Evolutionary conservation across 371 early-diverging fungal genomes (phyloP).

Genomic region (Mortierella sp.): DNA sequence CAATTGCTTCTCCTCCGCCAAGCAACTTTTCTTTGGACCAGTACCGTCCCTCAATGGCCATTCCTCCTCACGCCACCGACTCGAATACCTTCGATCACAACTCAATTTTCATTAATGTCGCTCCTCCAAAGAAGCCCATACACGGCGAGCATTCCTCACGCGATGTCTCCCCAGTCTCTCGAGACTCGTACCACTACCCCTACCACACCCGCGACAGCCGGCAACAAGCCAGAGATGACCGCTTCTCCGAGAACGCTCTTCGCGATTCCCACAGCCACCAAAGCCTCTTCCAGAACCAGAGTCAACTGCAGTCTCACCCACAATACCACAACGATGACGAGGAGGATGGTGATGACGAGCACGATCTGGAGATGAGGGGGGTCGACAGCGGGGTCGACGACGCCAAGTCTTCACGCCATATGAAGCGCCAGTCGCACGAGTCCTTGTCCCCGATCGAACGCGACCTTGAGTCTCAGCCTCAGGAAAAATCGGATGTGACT

Average conservation of each 20-base stretch:
- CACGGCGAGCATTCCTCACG: background rate
- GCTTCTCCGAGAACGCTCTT: background rate
- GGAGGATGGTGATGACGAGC: slow-evolving; percentile 2
- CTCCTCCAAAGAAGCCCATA: background rate
- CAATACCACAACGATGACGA: slow-evolving; percentile 5
- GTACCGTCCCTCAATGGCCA: slow-evolving; percentile 1
- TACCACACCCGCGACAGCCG: background rate
- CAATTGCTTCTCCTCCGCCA: slow-evolving; percentile 19
- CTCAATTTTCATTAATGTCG: background rate
- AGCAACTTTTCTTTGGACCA: slow-evolving; percentile 14
- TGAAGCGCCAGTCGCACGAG: slow-evolving; percentile 20
- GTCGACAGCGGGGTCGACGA: slow-evolving; percentile 12
- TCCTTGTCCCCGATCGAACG: background rate
- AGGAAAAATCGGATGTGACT: slow-evolving; percentile 10
- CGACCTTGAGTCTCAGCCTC: background rate
- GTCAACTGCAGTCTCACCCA: background rate
- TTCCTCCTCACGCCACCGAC: background rate
- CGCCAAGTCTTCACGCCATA: slow-evolving; percentile 22
- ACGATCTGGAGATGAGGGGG: slow-evolving; percentile 2
- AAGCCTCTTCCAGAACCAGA: background rate
- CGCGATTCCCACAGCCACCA: background rate
- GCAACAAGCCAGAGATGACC: background rate
- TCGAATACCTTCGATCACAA: slow-evolving; percentile 12
- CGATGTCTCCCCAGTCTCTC: background rate
- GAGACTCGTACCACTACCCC: background rate